phyloP scores from a whole-genome alignment of 2,329 filamentous ascomycete genomes.

The Beauveria brongniartii region DNA sequence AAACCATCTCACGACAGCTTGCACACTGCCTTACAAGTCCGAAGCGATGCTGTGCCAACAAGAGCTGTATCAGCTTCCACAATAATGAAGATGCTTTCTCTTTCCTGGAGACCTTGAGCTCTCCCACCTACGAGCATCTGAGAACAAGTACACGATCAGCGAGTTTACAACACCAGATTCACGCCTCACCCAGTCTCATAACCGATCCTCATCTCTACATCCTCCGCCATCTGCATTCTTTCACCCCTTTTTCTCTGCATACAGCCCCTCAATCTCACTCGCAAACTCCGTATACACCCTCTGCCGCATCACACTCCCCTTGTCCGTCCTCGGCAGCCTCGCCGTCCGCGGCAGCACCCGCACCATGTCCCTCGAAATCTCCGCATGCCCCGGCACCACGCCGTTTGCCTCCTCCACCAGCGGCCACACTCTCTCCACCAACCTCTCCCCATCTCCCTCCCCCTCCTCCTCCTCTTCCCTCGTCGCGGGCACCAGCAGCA shows the following conservation, averaged over 20 bases:
- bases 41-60: too few species aligned
- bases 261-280: conserved; percentile 2
- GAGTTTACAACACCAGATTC: too few species aligned
- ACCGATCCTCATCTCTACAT: background rate
- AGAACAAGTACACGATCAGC: too few species aligned
- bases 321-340: conserved; percentile 3
- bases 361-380: conserved; percentile 1
- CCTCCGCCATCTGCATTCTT: background rate
- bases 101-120: too few species aligned
- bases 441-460: background rate
- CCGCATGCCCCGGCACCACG: background rate
- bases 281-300: background rate
- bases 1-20: too few species aligned
- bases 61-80: too few species aligned
- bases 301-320: conserved; percentile 3
- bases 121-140: too few species aligned
- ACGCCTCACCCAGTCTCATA: too few species aligned
- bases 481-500: background rate
- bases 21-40: too few species aligned
- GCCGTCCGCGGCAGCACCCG: background rate
- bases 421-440: background rate
- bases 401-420: background rate
- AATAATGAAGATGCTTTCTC: too few species aligned
- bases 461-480: background rate
- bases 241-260: background rate